A percentile compares a stretch with the other conserved stretches of the same genome.
Conservation (phyloP, 805 yeast genomes). For the Nakazawaea peltata region DNA sequence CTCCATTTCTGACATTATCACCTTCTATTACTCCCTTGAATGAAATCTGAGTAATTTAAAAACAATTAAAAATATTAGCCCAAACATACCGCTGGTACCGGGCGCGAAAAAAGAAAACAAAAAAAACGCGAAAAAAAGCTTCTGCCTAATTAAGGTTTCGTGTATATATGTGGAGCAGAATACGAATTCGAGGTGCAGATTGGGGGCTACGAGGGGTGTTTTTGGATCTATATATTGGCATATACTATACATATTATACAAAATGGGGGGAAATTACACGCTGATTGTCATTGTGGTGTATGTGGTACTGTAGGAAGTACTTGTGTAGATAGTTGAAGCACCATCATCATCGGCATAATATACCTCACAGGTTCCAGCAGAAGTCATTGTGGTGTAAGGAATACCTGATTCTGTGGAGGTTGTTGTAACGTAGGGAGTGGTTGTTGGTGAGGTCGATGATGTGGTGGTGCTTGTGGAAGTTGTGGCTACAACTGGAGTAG, state of each 20-base stretch:
- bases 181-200: no score
- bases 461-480: slow-evolving; percentile 7
- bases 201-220: no score
- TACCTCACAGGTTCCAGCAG: slow-evolving; percentile 25
- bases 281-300: slow-evolving; percentile 9
- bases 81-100: no score
- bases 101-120: no score
- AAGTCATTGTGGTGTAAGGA: slow-evolving; percentile 23
- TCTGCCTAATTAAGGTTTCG: no score
- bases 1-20: no score
- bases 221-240: background rate
- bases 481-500: slow-evolving; percentile 8
- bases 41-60: no score
- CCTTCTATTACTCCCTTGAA: background rate
- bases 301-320: slow-evolving; percentile 6
- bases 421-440: slow-evolving; percentile 12
- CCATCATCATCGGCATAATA: slow-evolving; percentile 25
- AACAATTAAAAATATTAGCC: no score
- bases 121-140: no score
- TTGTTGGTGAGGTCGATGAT: slow-evolving; percentile 6
- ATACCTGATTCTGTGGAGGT: slow-evolving; percentile 5
- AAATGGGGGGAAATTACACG: background rate
- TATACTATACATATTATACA: background rate
- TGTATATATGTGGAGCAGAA: no score
- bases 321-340: slow-evolving; percentile 10